Percentiles rank a stretch among this genome's conserved stretches.
These are phyloP conservation scores for Zygosaccharomyces pseudobailii DNA, from an alignment of 1,139 yeast species.

Conservation along the genomic window DNA sequence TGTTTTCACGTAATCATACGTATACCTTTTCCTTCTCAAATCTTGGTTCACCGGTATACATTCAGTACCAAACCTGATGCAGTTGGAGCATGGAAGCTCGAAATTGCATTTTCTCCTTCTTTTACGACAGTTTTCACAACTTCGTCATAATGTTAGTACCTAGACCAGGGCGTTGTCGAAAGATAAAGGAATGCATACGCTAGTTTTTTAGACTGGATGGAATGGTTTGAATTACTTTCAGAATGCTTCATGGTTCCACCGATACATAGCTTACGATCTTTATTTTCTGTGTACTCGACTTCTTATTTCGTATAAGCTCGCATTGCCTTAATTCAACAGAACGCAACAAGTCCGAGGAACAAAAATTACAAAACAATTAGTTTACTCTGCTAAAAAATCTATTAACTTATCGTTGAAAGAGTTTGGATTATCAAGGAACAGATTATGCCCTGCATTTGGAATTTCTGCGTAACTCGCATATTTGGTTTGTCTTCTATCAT, in stretches of 20 bases:
- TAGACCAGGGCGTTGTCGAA: not conserved
- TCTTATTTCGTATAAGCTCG: not conserved
- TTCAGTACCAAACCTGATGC: conserved; percentile 41
- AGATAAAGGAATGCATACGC: conserved; percentile 5
- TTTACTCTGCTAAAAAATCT: conserved; percentile 36
- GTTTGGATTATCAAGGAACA: conserved; percentile 67
- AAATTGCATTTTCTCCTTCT: conserved; percentile 50
- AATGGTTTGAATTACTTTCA: not conserved
- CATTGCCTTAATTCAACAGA: not conserved
- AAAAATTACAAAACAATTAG: not conserved
- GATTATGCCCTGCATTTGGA: conserved; percentile 67
- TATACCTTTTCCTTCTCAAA: conserved; percentile 46
- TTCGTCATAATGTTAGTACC: not conserved
- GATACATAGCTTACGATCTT: too few relatives aligned
- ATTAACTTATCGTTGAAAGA: conserved; percentile 52
- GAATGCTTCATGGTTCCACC: not conserved
- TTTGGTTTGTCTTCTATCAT: conserved; percentile 27
- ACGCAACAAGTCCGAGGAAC: not conserved
- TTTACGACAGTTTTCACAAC: conserved; percentile 40
- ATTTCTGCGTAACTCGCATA: conserved; percentile 42
- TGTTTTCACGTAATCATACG: conserved; percentile 42
- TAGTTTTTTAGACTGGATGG: not conserved
- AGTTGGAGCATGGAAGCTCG: conserved; percentile 45
- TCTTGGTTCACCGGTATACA: conserved; percentile 46
- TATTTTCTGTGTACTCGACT: too few relatives aligned